Conservation (phyloP, 345 rosid genomes). For the Raphanus sativus region DNA sequence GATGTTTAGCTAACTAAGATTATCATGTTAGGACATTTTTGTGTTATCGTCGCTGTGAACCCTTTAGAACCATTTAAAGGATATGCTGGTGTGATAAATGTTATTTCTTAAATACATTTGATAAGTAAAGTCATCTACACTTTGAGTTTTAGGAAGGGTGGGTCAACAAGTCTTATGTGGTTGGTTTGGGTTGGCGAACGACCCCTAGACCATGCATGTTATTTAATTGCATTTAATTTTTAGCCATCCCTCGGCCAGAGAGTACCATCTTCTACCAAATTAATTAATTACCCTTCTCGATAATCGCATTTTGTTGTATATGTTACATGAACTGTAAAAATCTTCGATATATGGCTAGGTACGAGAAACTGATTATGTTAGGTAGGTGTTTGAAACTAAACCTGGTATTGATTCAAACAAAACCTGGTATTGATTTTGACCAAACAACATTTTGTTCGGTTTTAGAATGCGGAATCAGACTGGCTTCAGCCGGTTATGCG, state of each 20-base stretch:
- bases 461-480: conserved; percentile 78
- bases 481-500: conserved; percentile 72
- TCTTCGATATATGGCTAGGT: conserved; percentile 7
- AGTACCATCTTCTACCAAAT: neutral
- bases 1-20: neutral
- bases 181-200: conserved; percentile 35
- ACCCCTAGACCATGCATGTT: neutral
- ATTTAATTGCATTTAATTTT: neutral
- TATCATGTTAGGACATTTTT: conserved; percentile 9
- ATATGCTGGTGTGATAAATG: conserved; percentile 1
- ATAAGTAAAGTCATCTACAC: conserved; percentile 2
- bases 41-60: conserved; percentile 8
- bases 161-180: conserved; percentile 34
- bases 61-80: neutral
- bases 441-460: neutral
- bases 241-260: neutral
- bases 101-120: conserved; percentile 24
- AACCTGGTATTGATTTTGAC: neutral
- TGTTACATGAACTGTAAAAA: neutral
- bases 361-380: neutral
- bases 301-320: neutral
- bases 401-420: neutral
- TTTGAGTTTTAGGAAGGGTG: conserved; percentile 18
- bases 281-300: neutral
- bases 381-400: neutral